Base-by-base conservation (phyloP, 2,329 filamentous ascomycete species). In the Microdochium nivale region DNA sequence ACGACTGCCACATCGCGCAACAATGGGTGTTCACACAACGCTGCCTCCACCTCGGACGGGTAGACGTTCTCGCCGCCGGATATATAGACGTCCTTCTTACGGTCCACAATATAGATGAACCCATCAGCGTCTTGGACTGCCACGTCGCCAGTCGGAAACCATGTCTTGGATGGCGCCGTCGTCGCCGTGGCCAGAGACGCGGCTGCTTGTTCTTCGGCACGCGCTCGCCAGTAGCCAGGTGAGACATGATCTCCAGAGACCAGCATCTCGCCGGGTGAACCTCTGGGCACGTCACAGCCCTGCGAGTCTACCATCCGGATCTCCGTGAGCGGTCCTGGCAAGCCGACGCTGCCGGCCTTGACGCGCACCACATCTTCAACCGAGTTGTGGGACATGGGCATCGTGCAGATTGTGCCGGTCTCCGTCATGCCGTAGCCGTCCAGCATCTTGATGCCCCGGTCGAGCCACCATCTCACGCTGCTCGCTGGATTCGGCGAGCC, bases 31-130 rank as follows among this genome's bases (percentile, higher is more conserved):
- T 50, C 23, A 7, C 51, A 25, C 23, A 58, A 32, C 3, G 46
- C 51, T 13, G 49, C 50, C 25, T 58, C 56, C 37, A 58, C 52
- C 49, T 58, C 56, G 7, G 24, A 27, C 9, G 56, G 53, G 30
- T 52, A 56, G 14, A 58, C 52, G 47, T 56, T 58, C 49, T 56
- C 54, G 19, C 55, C 55, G 30, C 55, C 55, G 7, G 54, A 51
- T 40, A 47, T 54, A 48, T 50, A 53, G 21, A 53, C 46, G 52
- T 55, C 54, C 33, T 54, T 55, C 46, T 35, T 32, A 2, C 54
- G 35, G 48, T 51, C 54, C 24, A 53, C 23, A 48, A 55, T 48
- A 33, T 44, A 53, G 10, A 55, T 37, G 46, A 52, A 55, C 13
- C 54, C 54, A 33, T 55, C 54, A 25, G 33, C 43, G 21, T 55